These are phyloP conservation scores for Boeremia lycopersici DNA, from an alignment of 2,329 filamentous ascomycete species.

Conservation along the genomic window DNA sequence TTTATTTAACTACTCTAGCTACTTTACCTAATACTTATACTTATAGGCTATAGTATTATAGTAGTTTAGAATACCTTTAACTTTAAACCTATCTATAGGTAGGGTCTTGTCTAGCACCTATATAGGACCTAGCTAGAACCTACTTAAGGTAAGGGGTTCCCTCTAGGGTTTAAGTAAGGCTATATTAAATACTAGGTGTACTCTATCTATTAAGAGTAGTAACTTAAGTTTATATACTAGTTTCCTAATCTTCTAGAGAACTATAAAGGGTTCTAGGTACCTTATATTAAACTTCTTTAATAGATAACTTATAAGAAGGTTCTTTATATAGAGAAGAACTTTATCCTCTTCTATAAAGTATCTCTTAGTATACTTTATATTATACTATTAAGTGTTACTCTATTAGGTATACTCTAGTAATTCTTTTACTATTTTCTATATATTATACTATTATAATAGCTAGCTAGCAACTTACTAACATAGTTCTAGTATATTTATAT, in stretches of 20 bases:
- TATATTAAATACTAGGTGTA: background rate
- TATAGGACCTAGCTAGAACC: background rate
- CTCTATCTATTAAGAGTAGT: background rate
- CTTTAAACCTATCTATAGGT: background rate
- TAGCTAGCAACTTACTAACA: background rate
- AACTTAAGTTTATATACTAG: background rate
- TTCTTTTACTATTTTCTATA: background rate
- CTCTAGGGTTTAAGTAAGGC: background rate
- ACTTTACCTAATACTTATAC: too few relatives aligned
- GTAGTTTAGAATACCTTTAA: too few relatives aligned
- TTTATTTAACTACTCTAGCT: background rate
- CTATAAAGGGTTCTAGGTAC: slow-evolving; percentile 1
- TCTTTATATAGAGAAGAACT: slow-evolving; percentile 18
- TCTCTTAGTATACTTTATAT: background rate
- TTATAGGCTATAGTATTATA: too few relatives aligned
- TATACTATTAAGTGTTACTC: background rate
- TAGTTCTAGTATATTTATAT: background rate
- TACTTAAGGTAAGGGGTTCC: background rate
- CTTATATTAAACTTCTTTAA: slow-evolving; percentile 1
- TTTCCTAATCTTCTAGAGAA: background rate
- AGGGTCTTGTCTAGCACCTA: background rate
- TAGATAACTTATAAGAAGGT: background rate
- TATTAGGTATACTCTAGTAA: background rate
- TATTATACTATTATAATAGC: background rate
- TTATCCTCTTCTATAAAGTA: background rate